These are phyloP conservation scores for Nigrospora sphaerica DNA, from an alignment of 2,329 filamentous ascomycete genomes.

Conservation along the genomic window DNA sequence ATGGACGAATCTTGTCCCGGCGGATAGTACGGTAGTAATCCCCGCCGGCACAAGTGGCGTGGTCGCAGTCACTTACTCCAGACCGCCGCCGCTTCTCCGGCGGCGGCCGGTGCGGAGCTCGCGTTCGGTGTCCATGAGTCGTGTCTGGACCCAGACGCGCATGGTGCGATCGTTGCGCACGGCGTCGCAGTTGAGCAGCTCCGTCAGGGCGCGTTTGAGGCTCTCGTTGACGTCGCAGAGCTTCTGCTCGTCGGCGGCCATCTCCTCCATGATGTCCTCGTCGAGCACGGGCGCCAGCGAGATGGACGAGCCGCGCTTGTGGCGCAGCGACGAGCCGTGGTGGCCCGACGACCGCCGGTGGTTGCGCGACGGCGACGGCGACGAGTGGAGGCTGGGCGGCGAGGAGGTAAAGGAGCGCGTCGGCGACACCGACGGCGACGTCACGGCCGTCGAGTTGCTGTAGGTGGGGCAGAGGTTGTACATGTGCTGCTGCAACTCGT, in stretches of 20 bases:
- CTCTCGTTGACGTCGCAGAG: constrained; percentile 51
- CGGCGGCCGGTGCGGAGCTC: constrained; percentile 47
- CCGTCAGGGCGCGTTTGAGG: constrained; percentile 54
- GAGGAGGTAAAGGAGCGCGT: constrained; percentile 48
- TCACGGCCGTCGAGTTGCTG: constrained; percentile 26
- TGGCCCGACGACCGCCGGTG: constrained; percentile 14
- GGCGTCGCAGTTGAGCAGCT: constrained; percentile 52
- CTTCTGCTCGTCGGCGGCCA: constrained; percentile 45
- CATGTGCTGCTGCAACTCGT: constrained; percentile 43
- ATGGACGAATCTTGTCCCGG: too few relatives aligned
- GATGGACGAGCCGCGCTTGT: constrained; percentile 10
- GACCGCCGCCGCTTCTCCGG: constrained; percentile 30
- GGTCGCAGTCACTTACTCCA: too few relatives aligned
- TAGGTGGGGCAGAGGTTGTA: constrained; percentile 38
- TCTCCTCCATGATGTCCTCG: constrained; percentile 39
- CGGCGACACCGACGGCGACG: constrained; percentile 53
- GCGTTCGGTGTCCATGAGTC: constrained; percentile 54
- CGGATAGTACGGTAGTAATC: too few relatives aligned
- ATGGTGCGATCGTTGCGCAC: constrained; percentile 43
- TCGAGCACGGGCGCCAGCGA: constrained; percentile 33
- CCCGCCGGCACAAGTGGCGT: too few relatives aligned
- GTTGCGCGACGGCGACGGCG: constrained; percentile 20
- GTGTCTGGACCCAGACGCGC: constrained; percentile 51
- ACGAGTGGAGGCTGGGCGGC: constrained; percentile 31
- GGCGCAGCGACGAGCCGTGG: constrained; percentile 9